Evolutionary conservation across 2,329 filamentous ascomycete genomes (phyloP).

Genomic region (Aspergillus brunneoviolaceus): DNA sequence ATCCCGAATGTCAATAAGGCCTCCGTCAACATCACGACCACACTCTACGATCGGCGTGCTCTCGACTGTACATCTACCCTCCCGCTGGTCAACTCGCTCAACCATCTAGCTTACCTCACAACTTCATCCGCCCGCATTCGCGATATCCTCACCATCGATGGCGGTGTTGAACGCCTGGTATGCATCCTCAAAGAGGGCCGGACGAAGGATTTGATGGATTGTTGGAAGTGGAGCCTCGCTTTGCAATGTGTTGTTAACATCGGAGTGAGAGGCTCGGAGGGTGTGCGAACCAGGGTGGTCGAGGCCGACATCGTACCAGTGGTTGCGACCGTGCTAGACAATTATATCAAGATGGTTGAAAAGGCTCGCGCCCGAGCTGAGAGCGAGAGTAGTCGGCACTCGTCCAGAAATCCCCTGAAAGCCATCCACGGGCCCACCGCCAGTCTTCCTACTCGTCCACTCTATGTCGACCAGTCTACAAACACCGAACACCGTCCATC

Average conservation of each 20-base stretch:
- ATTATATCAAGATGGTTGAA: conserved; percentile 96
- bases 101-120: conserved; percentile 96
- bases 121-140: conserved; percentile 96
- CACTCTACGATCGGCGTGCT: conserved; percentile 93
- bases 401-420: conserved; percentile 25
- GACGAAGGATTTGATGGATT: conserved; percentile 98
- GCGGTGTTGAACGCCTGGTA: conserved; percentile 91
- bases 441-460: conserved; percentile 29
- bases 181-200: conserved; percentile 97
- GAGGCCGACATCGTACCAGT: conserved; percentile 99
- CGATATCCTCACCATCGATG: conserved; percentile 97
- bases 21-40: conserved; percentile 96
- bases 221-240: conserved; percentile 99
- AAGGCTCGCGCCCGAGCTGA: conserved; percentile 85
- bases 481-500: conserved; percentile 58
- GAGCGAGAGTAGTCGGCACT: conserved; percentile 64
- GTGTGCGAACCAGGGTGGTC: conserved; percentile 88
- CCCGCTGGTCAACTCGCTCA: conserved; percentile 96
- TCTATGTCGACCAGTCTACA: conserved; percentile 52
- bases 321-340: conserved; percentile 95
- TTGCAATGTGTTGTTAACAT: conserved; percentile 99
- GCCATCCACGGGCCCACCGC: conserved; percentile 12
- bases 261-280: conserved; percentile 91
- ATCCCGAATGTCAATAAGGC: conserved; percentile 99
- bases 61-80: conserved; percentile 98